Evolutionary conservation across 2,329 filamentous ascomycete genomes (phyloP), one percentile per base, ranked within the genome.

Genomic region (Epicoccum sorghinum): DNA sequence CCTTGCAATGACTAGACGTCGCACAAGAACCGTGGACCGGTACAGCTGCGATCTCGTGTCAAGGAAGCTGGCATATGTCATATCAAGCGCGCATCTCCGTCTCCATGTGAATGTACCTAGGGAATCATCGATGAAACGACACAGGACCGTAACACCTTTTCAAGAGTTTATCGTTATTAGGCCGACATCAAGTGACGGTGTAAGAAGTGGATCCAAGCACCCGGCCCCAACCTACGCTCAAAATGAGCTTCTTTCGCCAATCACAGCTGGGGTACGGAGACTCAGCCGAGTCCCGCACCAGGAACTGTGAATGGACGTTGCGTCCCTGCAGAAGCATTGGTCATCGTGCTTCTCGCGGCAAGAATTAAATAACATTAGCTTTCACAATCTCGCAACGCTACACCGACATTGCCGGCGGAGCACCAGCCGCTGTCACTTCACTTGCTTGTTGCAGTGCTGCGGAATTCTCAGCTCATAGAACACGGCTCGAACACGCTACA

Each of bases 301-400:
- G 41, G 41, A 42, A 49, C 47, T 36, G 37, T 42, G 37, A 50
- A 35, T 47, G 47, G 46, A 50, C 22, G 32, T 35, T 49, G 40
- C 52, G 59, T 55, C 40, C 45, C 44, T 54, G 56, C 54, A 52
- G 59, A 49, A 60, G 42, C 46, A 55, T 55, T 59, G 60, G 51
- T 51, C 58, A 60, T 60, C 59, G 67, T 71, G 69, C 68, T 69
- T 69, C 62, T 64, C 69, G 68, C 69, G 70, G 68, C 61, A 70
- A 67, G 52, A 36, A 52, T 38, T 47, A 54, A 57, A 62, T 38
- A 30, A 37, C 18, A 18, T 10, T 50, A 55, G 47, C 41, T 25
- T 55, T 46, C 36, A 18, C 37, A n/a, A 55, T 55, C 32, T 43
- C 24, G 32, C 37, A 32, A 42, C 35, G 25, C 42, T 25, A 46